phyloP scores from a whole-genome alignment of 345 rosid genomes.

The Clarkia xantiana region DNA sequence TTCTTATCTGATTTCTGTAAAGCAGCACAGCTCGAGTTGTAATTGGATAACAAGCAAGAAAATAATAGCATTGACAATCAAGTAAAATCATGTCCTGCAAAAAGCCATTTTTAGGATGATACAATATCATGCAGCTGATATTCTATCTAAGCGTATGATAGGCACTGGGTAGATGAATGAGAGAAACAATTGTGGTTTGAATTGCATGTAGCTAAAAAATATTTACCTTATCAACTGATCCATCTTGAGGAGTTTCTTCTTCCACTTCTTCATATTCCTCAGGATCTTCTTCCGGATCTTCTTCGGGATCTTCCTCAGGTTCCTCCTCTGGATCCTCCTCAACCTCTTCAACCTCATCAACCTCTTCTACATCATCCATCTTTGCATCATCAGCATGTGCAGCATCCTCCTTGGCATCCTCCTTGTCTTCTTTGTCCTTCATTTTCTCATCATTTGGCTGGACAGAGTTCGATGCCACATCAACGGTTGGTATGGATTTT shows the following conservation, averaged over 20 bases:
- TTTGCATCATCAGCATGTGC: conserved; percentile 26
- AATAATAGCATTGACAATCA: neutral
- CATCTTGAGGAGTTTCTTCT: conserved; percentile 28
- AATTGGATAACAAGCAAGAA: neutral
- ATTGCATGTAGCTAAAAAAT: neutral
- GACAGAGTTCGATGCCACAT: conserved; percentile 18
- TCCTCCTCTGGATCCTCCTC: conserved; percentile 49
- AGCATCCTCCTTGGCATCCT: no score
- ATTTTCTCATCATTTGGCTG: conserved; percentile 25
- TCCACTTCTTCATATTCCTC: conserved; percentile 46
- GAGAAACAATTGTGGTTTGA: no score
- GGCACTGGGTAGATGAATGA: no score
- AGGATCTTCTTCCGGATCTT: conserved; percentile 69
- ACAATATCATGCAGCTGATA: no score
- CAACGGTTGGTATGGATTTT: conserved; percentile 20
- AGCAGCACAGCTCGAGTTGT: neutral
- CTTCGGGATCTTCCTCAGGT: conserved; percentile 42
- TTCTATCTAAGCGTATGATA: no score
- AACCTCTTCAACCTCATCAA: conserved; percentile 39
- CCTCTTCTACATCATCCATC: conserved; percentile 21
- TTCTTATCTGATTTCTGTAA: conserved; percentile 27
- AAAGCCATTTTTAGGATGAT: no score
- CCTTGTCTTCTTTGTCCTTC: conserved; percentile 14
- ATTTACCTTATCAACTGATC: conserved; percentile 38
- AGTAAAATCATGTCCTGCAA: no score